Percentiles rank a stretch among this genome's conserved stretches.
Evolutionary conservation across 2,329 filamentous ascomycete genomes (phyloP).

Genomic region (Sphaerulina vaccinii): DNA sequence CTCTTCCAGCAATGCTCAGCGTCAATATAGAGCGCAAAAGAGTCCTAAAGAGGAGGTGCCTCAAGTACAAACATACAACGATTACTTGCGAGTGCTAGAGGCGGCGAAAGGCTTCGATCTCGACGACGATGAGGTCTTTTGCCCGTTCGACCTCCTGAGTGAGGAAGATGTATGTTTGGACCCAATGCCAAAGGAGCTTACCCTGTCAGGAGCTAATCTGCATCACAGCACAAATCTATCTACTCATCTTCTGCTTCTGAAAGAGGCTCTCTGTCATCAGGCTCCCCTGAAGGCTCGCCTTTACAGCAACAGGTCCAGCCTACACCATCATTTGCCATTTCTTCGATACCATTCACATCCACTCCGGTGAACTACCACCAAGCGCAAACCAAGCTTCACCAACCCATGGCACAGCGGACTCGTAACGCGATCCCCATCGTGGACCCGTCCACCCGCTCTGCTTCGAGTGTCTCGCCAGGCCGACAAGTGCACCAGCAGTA

Average conservation of each 20-base stretch:
- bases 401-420: conserved; percentile 82
- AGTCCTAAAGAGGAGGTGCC: conserved; percentile 85
- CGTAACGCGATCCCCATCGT: conserved; percentile 98
- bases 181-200: conserved; percentile 21
- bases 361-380: conserved; percentile 60
- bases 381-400: conserved; percentile 75
- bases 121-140: conserved; percentile 95
- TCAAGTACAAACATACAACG: conserved; percentile 71
- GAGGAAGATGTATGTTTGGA: conserved; percentile 75
- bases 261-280: conserved; percentile 90
- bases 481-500: conserved; percentile 61
- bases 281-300: conserved; percentile 87
- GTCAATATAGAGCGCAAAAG: conserved; percentile 75
- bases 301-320: conserved; percentile 77
- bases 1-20: conserved; percentile 78
- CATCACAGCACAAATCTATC: conserved; percentile 77
- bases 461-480: conserved; percentile 73
- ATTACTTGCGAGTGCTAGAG: conserved; percentile 86
- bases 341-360: conserved; percentile 50
- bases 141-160: conserved; percentile 79
- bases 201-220: conserved; percentile 40
- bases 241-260: conserved; percentile 80
- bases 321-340: conserved; percentile 71
- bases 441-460: conserved; percentile 87
- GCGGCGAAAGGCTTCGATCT: conserved; percentile 90